Conservation (phyloP, 2,329 filamentous ascomycete genomes). For the Exophiala sp. region DNA sequence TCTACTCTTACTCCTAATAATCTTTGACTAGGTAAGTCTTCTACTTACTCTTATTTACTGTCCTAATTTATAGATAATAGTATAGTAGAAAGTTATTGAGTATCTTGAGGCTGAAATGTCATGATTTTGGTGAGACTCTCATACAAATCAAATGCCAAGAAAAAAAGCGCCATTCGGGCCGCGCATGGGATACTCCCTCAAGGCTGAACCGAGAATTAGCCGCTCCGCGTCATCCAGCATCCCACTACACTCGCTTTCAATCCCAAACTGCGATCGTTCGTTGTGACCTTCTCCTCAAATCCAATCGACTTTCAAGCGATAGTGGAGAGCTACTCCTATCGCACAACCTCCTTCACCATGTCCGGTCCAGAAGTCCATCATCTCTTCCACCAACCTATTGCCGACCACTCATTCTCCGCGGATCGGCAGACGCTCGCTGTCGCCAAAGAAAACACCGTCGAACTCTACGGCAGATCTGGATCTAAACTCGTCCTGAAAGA, state of each 20-base stretch:
- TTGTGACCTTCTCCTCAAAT: neutral
- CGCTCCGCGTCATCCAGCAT: constrained; percentile 15
- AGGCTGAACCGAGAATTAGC: constrained; percentile 17
- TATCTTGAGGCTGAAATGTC: too few relatives aligned
- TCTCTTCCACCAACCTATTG: constrained; percentile 93
- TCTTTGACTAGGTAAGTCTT: too few relatives aligned
- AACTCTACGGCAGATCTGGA: constrained; percentile 75
- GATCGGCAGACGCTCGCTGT: constrained; percentile 87
- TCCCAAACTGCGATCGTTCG: neutral
- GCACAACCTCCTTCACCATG: constrained; percentile 57
- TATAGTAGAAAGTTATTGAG: too few relatives aligned
- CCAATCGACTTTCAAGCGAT: constrained; percentile 49
- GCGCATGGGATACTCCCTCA: neutral
- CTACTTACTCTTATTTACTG: too few relatives aligned
- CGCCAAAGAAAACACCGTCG: constrained; percentile 81
- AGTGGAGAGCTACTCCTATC: constrained; percentile 99
- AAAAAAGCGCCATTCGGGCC: too few relatives aligned
- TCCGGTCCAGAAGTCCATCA: constrained; percentile 86
- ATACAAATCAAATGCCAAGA: too few relatives aligned
- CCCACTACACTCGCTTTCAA: neutral
- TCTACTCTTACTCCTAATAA: too few relatives aligned
- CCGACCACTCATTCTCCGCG: constrained; percentile 95
- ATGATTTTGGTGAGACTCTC: too few relatives aligned
- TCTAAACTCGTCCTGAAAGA: constrained; percentile 79
- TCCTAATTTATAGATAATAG: too few relatives aligned